A percentile compares a stretch with the other conserved stretches of the same genome.
phyloP scores from a whole-genome alignment of 1,284 basidiomycete species.

The Leccinum cinnamomeum region DNA sequence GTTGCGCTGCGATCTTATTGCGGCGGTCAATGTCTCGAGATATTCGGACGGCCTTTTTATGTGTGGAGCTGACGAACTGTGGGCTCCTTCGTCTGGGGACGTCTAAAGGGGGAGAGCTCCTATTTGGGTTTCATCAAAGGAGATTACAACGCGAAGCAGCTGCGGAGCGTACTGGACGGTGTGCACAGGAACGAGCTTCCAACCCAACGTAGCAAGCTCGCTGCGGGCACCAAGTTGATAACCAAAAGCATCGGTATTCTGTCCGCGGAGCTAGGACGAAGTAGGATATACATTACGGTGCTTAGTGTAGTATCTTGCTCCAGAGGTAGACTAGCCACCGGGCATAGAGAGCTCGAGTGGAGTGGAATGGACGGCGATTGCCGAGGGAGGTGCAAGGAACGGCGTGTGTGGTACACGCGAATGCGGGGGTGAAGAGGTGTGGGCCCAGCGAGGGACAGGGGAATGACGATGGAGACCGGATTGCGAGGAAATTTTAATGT shows the following conservation, averaged over 20 bases:
- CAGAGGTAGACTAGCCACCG: background rate
- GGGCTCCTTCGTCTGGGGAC: background rate
- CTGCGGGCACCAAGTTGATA: background rate
- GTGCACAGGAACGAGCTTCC: constrained; percentile 4
- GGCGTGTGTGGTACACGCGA: background rate
- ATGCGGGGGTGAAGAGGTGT: background rate
- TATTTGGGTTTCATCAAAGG: background rate
- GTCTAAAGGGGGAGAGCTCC: background rate
- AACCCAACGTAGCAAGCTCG: constrained; percentile 4
- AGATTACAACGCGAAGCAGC: background rate
- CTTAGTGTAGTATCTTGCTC: background rate
- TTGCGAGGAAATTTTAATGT: constrained; percentile 15
- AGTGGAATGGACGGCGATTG: constrained; percentile 15
- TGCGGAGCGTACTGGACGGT: background rate
- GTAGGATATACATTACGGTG: constrained; percentile 8
- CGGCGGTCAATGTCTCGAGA: background rate
- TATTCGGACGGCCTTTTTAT: background rate
- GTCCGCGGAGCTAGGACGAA: constrained; percentile 17
- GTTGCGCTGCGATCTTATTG: background rate
- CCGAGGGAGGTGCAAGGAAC: constrained; percentile 8
- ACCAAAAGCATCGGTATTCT: constrained; percentile 11
- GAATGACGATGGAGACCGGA: constrained; percentile 1
- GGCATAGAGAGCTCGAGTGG: constrained; percentile 1
- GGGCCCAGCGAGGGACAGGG: background rate
- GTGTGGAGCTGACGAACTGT: background rate